These are phyloP conservation scores for Aspergillus panamensis DNA, from an alignment of 495 filamentous ascomycete genomes.

Conservation along the genomic window DNA sequence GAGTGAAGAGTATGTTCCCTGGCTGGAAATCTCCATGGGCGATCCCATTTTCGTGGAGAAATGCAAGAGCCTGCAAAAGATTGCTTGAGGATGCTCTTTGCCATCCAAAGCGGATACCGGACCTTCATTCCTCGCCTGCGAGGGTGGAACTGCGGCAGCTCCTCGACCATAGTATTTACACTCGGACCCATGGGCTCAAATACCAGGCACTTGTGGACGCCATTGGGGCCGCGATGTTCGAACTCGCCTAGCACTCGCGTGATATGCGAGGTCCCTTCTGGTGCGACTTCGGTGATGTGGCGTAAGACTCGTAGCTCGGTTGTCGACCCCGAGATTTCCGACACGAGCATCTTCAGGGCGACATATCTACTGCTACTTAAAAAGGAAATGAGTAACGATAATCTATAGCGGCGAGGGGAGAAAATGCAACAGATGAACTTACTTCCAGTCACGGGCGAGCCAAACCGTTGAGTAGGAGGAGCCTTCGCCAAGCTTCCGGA, in stretches of 20 bases:
- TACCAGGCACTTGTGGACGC: slow-evolving; percentile 47
- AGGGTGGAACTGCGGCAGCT: slow-evolving; percentile 30
- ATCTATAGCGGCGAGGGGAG: too few species aligned
- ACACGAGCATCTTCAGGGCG: slow-evolving; percentile 39
- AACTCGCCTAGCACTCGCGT: slow-evolving; percentile 41
- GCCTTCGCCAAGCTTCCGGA: slow-evolving; percentile 46
- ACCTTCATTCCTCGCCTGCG: slow-evolving; percentile 23
- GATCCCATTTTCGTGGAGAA: slow-evolving; percentile 42
- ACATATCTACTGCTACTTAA: slow-evolving; percentile 31
- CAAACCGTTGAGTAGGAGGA: slow-evolving; percentile 47
- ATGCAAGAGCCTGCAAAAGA: slow-evolving; percentile 37
- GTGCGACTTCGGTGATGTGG: slow-evolving; percentile 22
- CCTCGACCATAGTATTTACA: slow-evolving; percentile 33
- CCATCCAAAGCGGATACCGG: slow-evolving; percentile 36
- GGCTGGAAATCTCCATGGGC: slow-evolving; percentile 46
- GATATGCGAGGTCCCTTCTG: slow-evolving; percentile 24
- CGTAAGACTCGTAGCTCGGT: slow-evolving; percentile 21
- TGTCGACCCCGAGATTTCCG: slow-evolving; percentile 21
- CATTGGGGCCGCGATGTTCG: slow-evolving; percentile 45
- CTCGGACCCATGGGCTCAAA: slow-evolving; percentile 47
- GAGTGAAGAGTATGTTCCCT: slow-evolving; percentile 41
- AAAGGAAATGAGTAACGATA: slow-evolving; percentile 18
- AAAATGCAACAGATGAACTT: too few species aligned
- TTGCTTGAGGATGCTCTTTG: slow-evolving; percentile 42
- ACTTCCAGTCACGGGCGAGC: slow-evolving; percentile 36